Evolutionary conservation across 73 alveolate species (phyloP).

Genomic region (Tetrahymena malaccensis): DNA sequence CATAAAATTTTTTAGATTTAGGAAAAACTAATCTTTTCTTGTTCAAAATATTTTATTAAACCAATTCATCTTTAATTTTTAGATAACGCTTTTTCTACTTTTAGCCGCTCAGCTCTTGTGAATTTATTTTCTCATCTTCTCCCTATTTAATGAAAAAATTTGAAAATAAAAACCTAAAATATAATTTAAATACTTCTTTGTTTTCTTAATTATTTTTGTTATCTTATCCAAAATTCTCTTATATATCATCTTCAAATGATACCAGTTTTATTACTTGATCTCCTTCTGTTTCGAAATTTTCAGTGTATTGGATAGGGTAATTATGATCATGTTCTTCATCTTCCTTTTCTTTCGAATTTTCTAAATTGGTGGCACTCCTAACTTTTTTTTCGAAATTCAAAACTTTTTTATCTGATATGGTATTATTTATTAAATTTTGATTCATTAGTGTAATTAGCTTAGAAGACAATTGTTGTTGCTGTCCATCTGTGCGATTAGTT

Average conservation of each 20-base stretch:
- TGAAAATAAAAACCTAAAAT: not conserved
- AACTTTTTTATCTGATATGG: not conserved
- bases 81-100: not conserved
- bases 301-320: not conserved
- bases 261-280: not conserved
- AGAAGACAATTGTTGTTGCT: not conserved
- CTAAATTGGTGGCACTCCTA: not conserved
- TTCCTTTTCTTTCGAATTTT: not conserved
- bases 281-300: not conserved
- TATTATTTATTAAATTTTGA: not conserved
- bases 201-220: not conserved
- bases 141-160: not conserved
- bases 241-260: not conserved
- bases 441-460: not conserved
- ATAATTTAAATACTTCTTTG: not conserved
- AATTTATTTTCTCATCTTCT: not conserved
- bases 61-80: not conserved
- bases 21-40: not conserved
- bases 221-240: not conserved
- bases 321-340: not conserved
- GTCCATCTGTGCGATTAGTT: not conserved
- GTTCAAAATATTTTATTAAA: not conserved
- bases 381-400: not conserved
- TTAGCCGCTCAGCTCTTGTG: not conserved
- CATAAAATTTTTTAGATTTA: not conserved